Evolutionary conservation across 768 basidiomycete species (phyloP).

Genomic region (Pilatotrama ljubarskyi): DNA sequence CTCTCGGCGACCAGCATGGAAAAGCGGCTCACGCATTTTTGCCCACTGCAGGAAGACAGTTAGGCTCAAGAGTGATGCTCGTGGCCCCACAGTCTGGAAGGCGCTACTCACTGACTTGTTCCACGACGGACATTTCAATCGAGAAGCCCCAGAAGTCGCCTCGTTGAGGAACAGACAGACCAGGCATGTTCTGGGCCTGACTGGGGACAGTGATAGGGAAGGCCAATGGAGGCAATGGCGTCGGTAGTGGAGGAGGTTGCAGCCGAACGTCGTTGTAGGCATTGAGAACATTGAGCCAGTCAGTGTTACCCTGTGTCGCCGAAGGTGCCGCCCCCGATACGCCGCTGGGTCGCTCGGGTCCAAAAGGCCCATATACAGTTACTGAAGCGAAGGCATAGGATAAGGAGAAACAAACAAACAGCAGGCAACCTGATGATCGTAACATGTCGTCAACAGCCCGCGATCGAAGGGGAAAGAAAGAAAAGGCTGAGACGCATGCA

Average conservation of each 20-base stretch:
- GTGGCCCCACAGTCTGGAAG: not conserved
- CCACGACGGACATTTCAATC: constrained; percentile 72
- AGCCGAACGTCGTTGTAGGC: constrained; percentile 36
- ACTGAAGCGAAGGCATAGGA: not conserved
- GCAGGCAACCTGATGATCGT: not conserved
- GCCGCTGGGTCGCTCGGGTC: constrained; percentile 17
- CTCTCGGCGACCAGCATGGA: not conserved
- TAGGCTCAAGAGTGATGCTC: too few species aligned
- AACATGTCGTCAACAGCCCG: not conserved
- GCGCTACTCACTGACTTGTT: constrained; percentile 57
- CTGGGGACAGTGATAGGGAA: constrained; percentile 23
- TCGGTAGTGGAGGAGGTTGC: constrained; percentile 32
- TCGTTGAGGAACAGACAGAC: constrained; percentile 43
- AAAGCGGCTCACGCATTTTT: constrained; percentile 45
- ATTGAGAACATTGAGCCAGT: not conserved
- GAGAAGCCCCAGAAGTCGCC: constrained; percentile 74
- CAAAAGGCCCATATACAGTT: constrained; percentile 29
- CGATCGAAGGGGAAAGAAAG: not conserved
- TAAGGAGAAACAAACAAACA: not conserved
- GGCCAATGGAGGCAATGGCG: constrained; percentile 24
- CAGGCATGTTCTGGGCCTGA: constrained; percentile 17
- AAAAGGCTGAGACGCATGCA: not conserved
- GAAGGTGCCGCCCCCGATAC: constrained; percentile 3
- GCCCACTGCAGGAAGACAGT: constrained; percentile 42
- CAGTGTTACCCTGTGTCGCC: not conserved